Evolutionary conservation across 2,329 filamentous ascomycete species (phyloP).

Genomic region (Xylaria arbuscula): DNA sequence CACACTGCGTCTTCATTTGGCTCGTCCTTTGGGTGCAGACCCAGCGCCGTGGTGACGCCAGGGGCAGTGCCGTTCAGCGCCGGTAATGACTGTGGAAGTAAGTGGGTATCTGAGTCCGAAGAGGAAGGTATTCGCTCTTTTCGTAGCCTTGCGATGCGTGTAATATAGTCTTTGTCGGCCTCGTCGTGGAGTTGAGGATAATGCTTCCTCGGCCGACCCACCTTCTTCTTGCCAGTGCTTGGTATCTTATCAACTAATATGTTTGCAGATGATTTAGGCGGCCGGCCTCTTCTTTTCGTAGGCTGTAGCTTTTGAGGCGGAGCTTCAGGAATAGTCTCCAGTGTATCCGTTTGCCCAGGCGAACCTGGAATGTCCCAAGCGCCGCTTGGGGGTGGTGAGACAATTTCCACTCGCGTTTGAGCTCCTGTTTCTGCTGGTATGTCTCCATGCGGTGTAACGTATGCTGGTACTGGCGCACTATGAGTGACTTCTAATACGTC

Average conservation of each 20-base stretch:
- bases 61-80: background rate
- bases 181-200: slow-evolving; percentile 14
- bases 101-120: background rate
- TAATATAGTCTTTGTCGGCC: slow-evolving; percentile 16
- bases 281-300: slow-evolving; percentile 30
- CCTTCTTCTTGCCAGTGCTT: slow-evolving; percentile 15
- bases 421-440: slow-evolving; percentile 1
- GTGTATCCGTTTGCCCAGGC: slow-evolving; percentile 3
- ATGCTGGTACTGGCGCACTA: background rate
- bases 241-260: background rate
- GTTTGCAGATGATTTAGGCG: slow-evolving; percentile 5
- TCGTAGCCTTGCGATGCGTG: slow-evolving; percentile 13
- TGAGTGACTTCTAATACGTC: background rate
- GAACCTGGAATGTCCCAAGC: slow-evolving; percentile 20
- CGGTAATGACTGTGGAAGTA: background rate
- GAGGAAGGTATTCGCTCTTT: slow-evolving; percentile 17
- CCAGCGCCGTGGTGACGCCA: background rate
- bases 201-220: slow-evolving; percentile 24
- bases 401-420: background rate
- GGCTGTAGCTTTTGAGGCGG: background rate
- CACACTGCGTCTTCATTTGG: slow-evolving; percentile 1
- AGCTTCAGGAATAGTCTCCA: background rate
- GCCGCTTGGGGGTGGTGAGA: background rate
- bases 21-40: background rate
- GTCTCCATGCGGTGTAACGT: slow-evolving; percentile 5